Evolutionary conservation across 257 asterid species (phyloP), one percentile per base, ranked within the genome.

Genomic region (Solanum habrochaites): DNA sequence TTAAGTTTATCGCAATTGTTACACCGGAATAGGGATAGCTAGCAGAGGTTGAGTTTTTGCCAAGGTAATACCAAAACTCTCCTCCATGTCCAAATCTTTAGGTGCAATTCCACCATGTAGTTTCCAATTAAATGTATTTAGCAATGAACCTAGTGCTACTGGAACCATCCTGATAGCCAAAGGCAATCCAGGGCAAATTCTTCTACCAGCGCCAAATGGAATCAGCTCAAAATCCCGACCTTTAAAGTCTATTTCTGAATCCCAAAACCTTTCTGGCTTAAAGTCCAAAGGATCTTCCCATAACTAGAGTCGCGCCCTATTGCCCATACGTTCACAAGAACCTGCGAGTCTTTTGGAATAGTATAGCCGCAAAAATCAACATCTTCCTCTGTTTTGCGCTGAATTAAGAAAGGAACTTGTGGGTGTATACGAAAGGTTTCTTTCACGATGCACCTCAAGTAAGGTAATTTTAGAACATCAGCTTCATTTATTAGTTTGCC

Each of bases 151-250:
- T n/a, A 90, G 85, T 89, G 88, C 88, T 4, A 86, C 86, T 14
- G 87, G 89, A 25, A 89, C 67, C 87, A 66, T 89, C 84, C 89
- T 80, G 1, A 60, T 45, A 2, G 91, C 92, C 73, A 90, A 49
- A 3, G 91, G 90, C 82, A 89, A 77, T 11, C 89, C 89, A 0
- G 91, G 91, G 39, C 92, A 90, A 2, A 89, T 90, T 86, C 91
- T 89, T 20, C 90, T 9, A 23, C 90, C 92, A 21, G 90, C 88
- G 2, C 91, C 91, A 25, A 90, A 90, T 0, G 91, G 91, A 56
- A 89, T 75, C 29, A 90, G 86, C 86, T 90, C 91, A 40, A 86
- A 90, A 86, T 89, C 67, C 81, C 64, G 86, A 27, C 92, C 92
- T 18, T 70, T 58, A 14, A 89, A 32, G 15, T 90, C 89, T 29